Evolutionary conservation across 129 eudicot species (phyloP).

Genomic region (Arctium minus): DNA sequence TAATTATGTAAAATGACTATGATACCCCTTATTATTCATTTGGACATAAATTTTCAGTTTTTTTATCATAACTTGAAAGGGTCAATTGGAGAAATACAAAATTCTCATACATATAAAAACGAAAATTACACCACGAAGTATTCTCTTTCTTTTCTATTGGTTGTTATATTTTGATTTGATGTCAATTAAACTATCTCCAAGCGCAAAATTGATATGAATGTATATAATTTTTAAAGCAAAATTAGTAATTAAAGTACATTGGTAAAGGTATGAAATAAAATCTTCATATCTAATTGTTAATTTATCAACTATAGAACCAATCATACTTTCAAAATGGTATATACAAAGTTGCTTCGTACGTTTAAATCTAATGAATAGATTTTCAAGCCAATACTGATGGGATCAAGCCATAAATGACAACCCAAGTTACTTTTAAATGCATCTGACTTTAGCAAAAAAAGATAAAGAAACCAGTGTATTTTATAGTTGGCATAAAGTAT

Average conservation of each 20-base stretch:
- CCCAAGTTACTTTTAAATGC: background rate
- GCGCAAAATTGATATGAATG: background rate
- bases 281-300: background rate
- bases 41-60: background rate
- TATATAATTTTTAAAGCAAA: background rate
- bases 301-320: background rate
- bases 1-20: background rate
- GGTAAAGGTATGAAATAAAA: background rate
- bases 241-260: background rate
- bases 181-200: background rate
- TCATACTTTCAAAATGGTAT: background rate
- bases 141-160: background rate
- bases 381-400: background rate
- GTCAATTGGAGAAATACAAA: background rate
- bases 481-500: background rate
- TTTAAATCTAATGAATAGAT: background rate
- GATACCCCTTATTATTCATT: background rate
- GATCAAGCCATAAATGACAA: background rate
- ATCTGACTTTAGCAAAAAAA: background rate
- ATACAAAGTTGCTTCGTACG: background rate
- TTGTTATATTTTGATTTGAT: too few species aligned
- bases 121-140: background rate
- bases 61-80: background rate
- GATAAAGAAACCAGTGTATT: background rate
- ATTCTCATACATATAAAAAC: background rate